Conservation (phyloP, 805 yeast genomes). For the Torulaspora quercuum region DNA sequence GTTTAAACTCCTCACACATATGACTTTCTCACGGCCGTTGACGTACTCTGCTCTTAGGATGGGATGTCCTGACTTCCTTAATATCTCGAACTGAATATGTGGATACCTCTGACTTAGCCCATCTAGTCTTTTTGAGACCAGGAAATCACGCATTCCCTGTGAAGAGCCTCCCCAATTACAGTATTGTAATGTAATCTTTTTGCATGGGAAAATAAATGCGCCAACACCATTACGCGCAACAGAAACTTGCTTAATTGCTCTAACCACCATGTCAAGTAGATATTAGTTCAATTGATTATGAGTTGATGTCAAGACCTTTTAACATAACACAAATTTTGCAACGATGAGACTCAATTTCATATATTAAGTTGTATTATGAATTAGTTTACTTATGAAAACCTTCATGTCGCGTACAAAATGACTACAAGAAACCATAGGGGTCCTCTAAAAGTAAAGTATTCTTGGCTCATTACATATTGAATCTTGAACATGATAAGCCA, state of each 20-base stretch:
- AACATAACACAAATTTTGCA: too few relatives aligned
- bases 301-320: not conserved
- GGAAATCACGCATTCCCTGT: constrained; percentile 69
- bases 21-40: constrained; percentile 48
- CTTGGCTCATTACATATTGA: too few relatives aligned
- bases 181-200: constrained; percentile 68
- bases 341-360: too few relatives aligned
- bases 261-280: constrained; percentile 40
- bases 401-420: too few relatives aligned
- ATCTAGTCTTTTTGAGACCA: constrained; percentile 50
- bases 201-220: constrained; percentile 71
- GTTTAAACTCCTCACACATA: constrained; percentile 75
- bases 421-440: too few relatives aligned
- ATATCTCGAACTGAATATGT: constrained; percentile 66
- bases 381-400: too few relatives aligned
- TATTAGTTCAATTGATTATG: not conserved
- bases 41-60: constrained; percentile 57
- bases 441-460: too few relatives aligned
- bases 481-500: too few relatives aligned
- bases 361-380: too few relatives aligned
- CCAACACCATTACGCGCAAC: constrained; percentile 73
- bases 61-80: constrained; percentile 81
- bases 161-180: constrained; percentile 98
- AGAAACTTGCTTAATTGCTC: constrained; percentile 56
- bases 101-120: constrained; percentile 59